Percentiles rank a stretch among this genome's conserved stretches.
Evolutionary conservation across 192 early-diverging fungal genomes (phyloP).

Genomic region (Mycoemilia scoparia): DNA sequence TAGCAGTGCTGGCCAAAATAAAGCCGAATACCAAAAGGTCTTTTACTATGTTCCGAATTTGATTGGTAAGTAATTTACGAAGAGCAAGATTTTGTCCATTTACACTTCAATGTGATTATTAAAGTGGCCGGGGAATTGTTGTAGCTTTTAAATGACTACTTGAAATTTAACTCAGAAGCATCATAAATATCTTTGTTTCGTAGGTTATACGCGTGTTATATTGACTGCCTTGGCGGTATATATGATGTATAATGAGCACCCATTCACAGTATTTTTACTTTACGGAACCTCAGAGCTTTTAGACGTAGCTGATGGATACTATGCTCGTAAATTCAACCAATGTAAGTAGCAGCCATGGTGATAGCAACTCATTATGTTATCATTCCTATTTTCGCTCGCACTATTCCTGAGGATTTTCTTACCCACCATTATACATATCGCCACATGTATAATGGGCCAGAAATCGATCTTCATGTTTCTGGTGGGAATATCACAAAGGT

Average conservation of each 20-base stretch:
- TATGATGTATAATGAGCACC: slow-evolving; percentile 51
- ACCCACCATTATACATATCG: too few relatives aligned
- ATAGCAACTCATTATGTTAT: background rate
- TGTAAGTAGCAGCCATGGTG: slow-evolving; percentile 43
- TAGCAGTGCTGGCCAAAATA: too few relatives aligned
- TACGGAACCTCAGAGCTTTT: slow-evolving; percentile 82
- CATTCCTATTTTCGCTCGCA: background rate
- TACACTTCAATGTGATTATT: too few relatives aligned
- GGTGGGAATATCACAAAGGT: too few relatives aligned
- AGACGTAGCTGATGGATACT: slow-evolving; percentile 87
- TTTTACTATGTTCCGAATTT: slow-evolving; percentile 25
- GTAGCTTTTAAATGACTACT: background rate
- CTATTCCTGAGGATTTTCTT: too few relatives aligned
- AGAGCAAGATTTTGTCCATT: background rate
- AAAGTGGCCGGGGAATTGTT: too few relatives aligned
- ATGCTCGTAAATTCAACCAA: slow-evolving; percentile 82
- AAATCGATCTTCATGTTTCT: too few relatives aligned
- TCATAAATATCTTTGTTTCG: too few relatives aligned
- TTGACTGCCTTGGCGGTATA: slow-evolving; percentile 53
- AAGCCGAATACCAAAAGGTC: slow-evolving; percentile 12
- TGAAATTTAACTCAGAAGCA: background rate
- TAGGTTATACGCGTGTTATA: slow-evolving; percentile 74
- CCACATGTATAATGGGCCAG: too few relatives aligned
- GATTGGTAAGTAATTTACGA: background rate
- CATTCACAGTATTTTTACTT: slow-evolving; percentile 48